Evolutionary conservation across 192 early-diverging fungal genomes (phyloP), one percentile per base, ranked within the genome.

Genomic region (Spizellomyces sp.): DNA sequence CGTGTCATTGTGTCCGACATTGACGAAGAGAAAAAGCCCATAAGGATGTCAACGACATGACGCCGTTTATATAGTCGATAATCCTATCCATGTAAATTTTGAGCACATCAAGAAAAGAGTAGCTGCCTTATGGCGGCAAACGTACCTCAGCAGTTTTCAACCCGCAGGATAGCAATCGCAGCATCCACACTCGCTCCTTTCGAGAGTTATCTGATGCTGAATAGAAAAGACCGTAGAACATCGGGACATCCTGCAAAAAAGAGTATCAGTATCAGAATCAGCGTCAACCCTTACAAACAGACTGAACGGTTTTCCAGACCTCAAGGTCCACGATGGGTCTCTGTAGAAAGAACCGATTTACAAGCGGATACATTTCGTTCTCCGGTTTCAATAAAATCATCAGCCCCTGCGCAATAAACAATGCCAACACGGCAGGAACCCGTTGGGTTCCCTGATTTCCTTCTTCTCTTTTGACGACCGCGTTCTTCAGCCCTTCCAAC

Each of bases 201-300:
- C 88, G 84, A 71, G 79, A 83, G 22, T 84, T 79, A 0, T 81
- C 78, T 5, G 89, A 82, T 0, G 86, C 78, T 9, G 92, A 90
- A 70, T 89, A 87, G 67, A 95, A 91, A 65, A 95, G 67, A 43
- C 75, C 83, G 58, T 93, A 91, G 72, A 94, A 94, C 84, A 95
- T 86, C 5, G 93, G 93, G 10, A 94, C 81, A 81, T 95, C 92
- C 27, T 36, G 27, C 27, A 36, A 36, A 36, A 36, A 81, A 86
- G 67, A 58, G 59, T 9, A 60, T 12, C 14, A 43, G 17, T 64
- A 56, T 14, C 15, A 22, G 54, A 48, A 47, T 56, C 48, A 15
- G 61, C 8, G 41, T 68, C 15, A 6, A 66, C 10, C 48, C 8
- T 14, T 46, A 63, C 68, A 42, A 14, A 54, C 10, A 6, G 22